A percentile compares a stretch with the other conserved stretches of the same genome.
Conservation (phyloP, 208 protist species). For the Herpetomonas muscarum region DNA sequence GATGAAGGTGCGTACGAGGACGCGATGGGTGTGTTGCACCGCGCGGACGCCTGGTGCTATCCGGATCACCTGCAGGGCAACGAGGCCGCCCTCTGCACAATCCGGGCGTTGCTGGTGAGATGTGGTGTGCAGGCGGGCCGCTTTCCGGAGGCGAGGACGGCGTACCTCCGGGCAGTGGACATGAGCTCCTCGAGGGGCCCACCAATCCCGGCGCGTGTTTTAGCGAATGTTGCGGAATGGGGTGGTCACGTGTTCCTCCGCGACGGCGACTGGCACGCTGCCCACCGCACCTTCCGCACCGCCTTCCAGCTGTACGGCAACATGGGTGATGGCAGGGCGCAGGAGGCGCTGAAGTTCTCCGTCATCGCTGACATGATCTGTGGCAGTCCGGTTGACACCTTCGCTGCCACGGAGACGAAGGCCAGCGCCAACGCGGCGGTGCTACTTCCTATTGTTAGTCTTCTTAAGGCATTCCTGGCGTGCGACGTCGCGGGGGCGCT, state of each 20-base stretch:
- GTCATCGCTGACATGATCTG: conserved; percentile 90
- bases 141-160: conserved; percentile 53
- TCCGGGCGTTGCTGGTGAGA: conserved; percentile 90
- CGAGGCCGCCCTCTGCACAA: conserved; percentile 29
- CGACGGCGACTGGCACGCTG: conserved; percentile 86
- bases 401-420: conserved; percentile 91
- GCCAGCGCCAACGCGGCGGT: conserved; percentile 84
- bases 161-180: conserved; percentile 26
- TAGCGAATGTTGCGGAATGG: conserved; percentile 91
- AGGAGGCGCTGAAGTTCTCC: conserved; percentile 92
- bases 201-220: conserved; percentile 81
- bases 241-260: conserved; percentile 84
- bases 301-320: conserved; percentile 94
- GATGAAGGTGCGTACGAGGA: conserved; percentile 15
- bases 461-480: conserved; percentile 53
- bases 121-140: conserved; percentile 81
- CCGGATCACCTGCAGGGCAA: conserved; percentile 35
- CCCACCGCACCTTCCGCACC: conserved; percentile 91
- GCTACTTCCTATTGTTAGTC: conserved; percentile 88
- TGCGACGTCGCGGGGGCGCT: conserved; percentile 83
- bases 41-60: conserved; percentile 69
- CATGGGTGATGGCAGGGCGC: conserved; percentile 63
- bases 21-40: conserved; percentile 43
- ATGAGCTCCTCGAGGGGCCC: conserved; percentile 48
- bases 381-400: conserved; percentile 85